Base-by-base conservation (phyloP, 495 filamentous ascomycete species). In the Penicillium odoratum region DNA sequence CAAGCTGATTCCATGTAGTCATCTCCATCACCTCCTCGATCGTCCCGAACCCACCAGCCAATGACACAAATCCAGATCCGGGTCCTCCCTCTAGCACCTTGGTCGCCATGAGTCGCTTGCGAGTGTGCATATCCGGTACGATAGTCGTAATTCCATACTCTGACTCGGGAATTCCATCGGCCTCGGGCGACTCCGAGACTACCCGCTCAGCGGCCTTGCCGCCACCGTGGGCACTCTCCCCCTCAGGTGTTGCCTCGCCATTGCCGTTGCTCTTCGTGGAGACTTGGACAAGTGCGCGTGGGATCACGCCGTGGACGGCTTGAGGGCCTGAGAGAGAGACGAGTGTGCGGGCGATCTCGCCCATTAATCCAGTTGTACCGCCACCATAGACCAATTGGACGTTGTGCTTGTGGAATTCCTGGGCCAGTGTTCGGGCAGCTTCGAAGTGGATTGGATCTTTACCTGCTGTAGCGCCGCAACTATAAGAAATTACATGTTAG, bases 11-110 rank as follows among this genome's bases (percentile, higher is more conserved):
- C 94, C 94, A 98, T 11, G 94, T 98, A 31, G 87, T 88, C 54
- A 96, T 88, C 81, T 98, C 94, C 77, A 97, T 93, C 53, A 98
- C 77, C 79, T 98, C 94, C 75, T 98, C 94, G 67, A 98, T 79
- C 7, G 95, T 98, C 10, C 94, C 94, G 73, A 92, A 98, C 0
- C 94, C 94, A 18, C 94, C 94, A 50, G 83, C 85, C 64, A 98
- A 74, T 26, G 93, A 91, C 25, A 98, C 83, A 78, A 98, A 98
- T 8, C 95, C 95, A 56, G 84, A 85, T 3, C 92, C 92, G 0
- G 85, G 83, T 0, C 90, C 92, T 6, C 92, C 92, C 49, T 85
- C 79, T 8, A 93, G 77, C 5, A 97, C 91, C 69, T 91, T 88
- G 59, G 81, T 76, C 40, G 91, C 94, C 94, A 98, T 98, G 75